A percentile compares a stretch with the other conserved stretches of the same genome.
Conservation (phyloP, 345 rosid genomes). For the Bruguiera sexangula region DNA sequence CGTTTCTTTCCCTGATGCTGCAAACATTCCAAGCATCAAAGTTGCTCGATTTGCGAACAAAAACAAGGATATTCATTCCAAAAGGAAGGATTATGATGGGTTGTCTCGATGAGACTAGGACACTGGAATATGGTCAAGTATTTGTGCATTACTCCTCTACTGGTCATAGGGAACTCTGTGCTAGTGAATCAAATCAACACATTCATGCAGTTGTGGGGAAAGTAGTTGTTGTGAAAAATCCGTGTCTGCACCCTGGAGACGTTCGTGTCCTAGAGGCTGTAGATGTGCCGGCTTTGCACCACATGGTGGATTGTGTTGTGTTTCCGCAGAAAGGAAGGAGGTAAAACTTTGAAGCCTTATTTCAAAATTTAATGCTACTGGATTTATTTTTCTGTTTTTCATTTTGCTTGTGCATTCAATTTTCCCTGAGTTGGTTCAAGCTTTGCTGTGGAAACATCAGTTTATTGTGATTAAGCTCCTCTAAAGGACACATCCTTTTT, state of each 20-base stretch:
- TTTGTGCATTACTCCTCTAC: conserved; percentile 22
- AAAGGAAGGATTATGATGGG: conserved; percentile 87
- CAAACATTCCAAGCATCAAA: conserved; percentile 71
- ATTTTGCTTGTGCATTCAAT: too few relatives aligned
- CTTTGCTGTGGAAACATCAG: too few relatives aligned
- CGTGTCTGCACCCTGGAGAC: conserved; percentile 70
- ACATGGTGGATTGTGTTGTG: conserved; percentile 56
- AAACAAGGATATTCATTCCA: conserved; percentile 51
- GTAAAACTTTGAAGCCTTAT: conserved; percentile 11
- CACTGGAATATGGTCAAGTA: conserved; percentile 30
- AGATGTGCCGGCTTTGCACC: conserved; percentile 38
- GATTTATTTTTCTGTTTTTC: not conserved
- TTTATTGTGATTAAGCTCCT: too few relatives aligned
- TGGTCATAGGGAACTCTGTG: not conserved
- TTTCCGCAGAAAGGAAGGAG: conserved; percentile 56
- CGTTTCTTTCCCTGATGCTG: conserved; percentile 88
- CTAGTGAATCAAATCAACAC: not conserved
- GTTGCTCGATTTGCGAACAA: conserved; percentile 61
- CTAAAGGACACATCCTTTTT: not conserved
- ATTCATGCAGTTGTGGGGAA: conserved; percentile 16
- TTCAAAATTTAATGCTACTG: not conserved
- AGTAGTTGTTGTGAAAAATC: conserved; percentile 49
- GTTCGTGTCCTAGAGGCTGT: conserved; percentile 49
- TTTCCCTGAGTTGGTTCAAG: too few relatives aligned
- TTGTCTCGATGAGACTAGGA: conserved; percentile 68